These are phyloP conservation scores for Plasmodium sp. DNA, from an alignment of 169 alveolate genomes.

Conservation along the genomic window DNA sequence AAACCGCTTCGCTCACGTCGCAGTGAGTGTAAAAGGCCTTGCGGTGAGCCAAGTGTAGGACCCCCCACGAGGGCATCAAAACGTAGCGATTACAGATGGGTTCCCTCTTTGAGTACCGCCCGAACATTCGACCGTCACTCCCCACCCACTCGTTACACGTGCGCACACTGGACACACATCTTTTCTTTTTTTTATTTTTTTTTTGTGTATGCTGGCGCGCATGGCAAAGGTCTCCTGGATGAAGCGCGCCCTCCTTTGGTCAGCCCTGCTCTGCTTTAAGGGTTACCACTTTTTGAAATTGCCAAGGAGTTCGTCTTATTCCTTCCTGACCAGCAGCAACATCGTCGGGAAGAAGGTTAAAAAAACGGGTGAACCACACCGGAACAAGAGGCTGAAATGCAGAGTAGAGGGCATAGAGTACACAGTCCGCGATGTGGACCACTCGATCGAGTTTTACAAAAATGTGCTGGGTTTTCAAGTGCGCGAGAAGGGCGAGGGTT, in stretches of 20 bases:
- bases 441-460: conserved; percentile 41
- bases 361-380: not conserved
- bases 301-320: not conserved
- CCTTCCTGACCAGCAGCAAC: conserved; percentile 18
- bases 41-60: not conserved
- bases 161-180: not conserved
- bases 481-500: conserved; percentile 4
- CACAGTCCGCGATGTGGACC: conserved; percentile 36
- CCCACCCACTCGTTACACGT: not conserved
- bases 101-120: not conserved
- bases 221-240: not conserved
- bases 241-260: not conserved
- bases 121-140: not conserved
- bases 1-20: not conserved
- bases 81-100: too few species aligned
- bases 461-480: conserved; percentile 42
- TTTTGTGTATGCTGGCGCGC: not conserved
- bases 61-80: not conserved
- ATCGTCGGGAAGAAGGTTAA: not conserved
- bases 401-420: conserved; percentile 71
- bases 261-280: conserved; percentile 27
- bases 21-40: not conserved
- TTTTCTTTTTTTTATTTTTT: not conserved
- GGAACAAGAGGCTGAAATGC: conserved; percentile 22
- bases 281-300: conserved; percentile 16